A percentile compares a stretch with the other conserved stretches of the same genome.
Conservation (phyloP, 73 alveolate genomes). For the Durusdinium trenchii region DNA sequence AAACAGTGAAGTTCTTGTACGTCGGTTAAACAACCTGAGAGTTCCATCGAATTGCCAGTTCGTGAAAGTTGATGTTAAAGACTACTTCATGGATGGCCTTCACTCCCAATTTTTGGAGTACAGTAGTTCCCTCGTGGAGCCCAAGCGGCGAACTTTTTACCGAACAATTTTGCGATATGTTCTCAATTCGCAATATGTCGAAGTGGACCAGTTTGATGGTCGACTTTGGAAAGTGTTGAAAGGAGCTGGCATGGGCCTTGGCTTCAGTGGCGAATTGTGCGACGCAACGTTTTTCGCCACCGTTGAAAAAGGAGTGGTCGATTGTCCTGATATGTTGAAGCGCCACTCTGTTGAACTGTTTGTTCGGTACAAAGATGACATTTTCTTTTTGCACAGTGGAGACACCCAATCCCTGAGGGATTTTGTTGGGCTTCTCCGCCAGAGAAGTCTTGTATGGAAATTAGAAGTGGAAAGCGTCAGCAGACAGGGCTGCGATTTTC, state of each 20-base stretch:
- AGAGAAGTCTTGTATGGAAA: neutral
- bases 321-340: neutral
- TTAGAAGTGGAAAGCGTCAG: neutral
- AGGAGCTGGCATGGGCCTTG: constrained; percentile 23
- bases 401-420: neutral
- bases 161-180: neutral
- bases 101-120: neutral
- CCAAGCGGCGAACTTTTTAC: neutral
- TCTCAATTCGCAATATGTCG: neutral
- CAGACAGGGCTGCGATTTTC: neutral
- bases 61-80: neutral
- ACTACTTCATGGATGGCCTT: constrained; percentile 18
- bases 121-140: neutral
- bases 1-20: neutral
- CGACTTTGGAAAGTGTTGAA: neutral
- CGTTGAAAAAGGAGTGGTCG: neutral
- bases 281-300: constrained; percentile 4
- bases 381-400: neutral
- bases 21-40: neutral
- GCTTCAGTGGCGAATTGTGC: neutral
- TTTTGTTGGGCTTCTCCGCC: neutral
- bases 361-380: neutral
- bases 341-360: neutral
- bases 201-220: neutral
- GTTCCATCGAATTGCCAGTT: neutral